Evolutionary conservation across 2,329 filamentous ascomycete species (phyloP).

Genomic region (Sporothrix schenckii): DNA sequence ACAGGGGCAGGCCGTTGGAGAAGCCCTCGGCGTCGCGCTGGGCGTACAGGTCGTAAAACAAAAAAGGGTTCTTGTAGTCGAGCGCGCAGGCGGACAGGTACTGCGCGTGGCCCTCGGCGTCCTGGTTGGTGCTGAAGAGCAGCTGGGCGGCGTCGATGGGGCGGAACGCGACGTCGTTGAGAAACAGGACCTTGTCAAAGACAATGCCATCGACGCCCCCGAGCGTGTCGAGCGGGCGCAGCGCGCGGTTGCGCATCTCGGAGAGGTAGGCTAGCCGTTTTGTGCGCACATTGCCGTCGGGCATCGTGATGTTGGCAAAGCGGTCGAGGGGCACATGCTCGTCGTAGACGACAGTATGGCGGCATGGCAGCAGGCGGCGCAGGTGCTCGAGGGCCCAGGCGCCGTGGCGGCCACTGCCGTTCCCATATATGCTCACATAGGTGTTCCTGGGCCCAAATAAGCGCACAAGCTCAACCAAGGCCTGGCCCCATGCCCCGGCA

Average conservation of each 20-base stretch:
- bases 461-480: conserved; percentile 63
- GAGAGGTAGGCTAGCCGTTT: conserved; percentile 76
- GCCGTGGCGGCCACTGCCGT: conserved; percentile 63
- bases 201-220: conserved; percentile 45
- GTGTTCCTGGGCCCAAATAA: conserved; percentile 69
- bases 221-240: conserved; percentile 63
- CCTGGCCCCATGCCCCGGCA: conserved; percentile 64
- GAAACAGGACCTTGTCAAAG: conserved; percentile 63
- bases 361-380: conserved; percentile 50
- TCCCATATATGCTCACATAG: conserved; percentile 74
- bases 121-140: conserved; percentile 64
- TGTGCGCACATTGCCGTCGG: conserved; percentile 63
- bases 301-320: conserved; percentile 63
- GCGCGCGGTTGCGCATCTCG: conserved; percentile 70
- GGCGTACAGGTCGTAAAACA: conserved; percentile 75
- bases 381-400: conserved; percentile 58
- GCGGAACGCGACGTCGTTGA: conserved; percentile 66
- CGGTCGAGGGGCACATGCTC: conserved; percentile 59
- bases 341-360: conserved; percentile 61
- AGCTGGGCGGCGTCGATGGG: conserved; percentile 58
- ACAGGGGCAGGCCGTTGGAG: conserved; percentile 65
- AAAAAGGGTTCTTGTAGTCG: conserved; percentile 68
- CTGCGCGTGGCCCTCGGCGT: conserved; percentile 54
- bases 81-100: conserved; percentile 72
- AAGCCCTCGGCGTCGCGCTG: conserved; percentile 68